Percentiles rank a stretch among this genome's conserved stretches.
These are phyloP conservation scores for Arxiozyma bovina DNA, from an alignment of 1,139 yeast species.

Conservation along the genomic window DNA sequence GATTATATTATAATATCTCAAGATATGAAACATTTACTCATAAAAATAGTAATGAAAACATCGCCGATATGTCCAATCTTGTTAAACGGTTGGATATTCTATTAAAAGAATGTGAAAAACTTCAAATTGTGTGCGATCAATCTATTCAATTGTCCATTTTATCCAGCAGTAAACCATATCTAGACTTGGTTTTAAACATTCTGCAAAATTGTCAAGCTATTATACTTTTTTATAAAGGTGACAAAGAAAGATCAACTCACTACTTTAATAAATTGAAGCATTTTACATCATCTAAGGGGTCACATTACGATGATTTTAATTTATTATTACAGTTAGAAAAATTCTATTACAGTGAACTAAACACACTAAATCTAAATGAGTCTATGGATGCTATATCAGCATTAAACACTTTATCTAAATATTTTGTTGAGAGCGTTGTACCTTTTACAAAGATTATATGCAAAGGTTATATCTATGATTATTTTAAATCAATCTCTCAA, in stretches of 20 bases:
- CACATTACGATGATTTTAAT: constrained; percentile 8
- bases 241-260: constrained; percentile 10
- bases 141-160: constrained; percentile 7
- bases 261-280: constrained; percentile 7
- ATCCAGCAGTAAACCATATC: constrained; percentile 4
- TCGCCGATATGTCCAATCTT: neutral
- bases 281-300: neutral
- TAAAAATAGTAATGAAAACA: constrained; percentile 10
- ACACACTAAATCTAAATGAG: neutral
- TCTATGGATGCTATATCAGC: neutral
- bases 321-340: constrained; percentile 21
- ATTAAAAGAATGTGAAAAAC: constrained; percentile 16
- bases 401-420: constrained; percentile 3
- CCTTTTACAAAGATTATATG: constrained; percentile 10
- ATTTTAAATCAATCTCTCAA: constrained; percentile 11
- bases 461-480: constrained; percentile 12
- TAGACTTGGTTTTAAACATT: constrained; percentile 13
- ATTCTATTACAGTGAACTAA: constrained; percentile 16
- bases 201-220: constrained; percentile 18
- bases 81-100: constrained; percentile 6
- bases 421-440: constrained; percentile 5
- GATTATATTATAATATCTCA: constrained; percentile 15
- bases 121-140: constrained; percentile 11
- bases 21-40: neutral
- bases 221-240: constrained; percentile 10